A percentile compares a stretch with the other conserved stretches of the same genome.
These are phyloP conservation scores for Zea luxurians DNA, from an alignment of 176 grass and related monocot genomes.

Conservation along the genomic window DNA sequence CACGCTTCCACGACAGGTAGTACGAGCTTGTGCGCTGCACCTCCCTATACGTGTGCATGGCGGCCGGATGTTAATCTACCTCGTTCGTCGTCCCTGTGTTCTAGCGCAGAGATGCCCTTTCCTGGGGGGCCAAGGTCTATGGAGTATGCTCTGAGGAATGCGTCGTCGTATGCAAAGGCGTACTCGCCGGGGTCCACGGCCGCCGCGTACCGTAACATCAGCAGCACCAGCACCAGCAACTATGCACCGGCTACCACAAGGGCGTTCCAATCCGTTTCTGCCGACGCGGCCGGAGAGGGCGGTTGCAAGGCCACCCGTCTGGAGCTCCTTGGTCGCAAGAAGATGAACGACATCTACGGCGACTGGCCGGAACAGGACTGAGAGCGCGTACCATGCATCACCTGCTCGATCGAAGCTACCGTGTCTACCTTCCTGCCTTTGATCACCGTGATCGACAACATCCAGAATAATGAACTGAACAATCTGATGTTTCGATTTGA, in stretches of 20 bases:
- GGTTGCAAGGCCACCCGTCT: slow-evolving; percentile 21
- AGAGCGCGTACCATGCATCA: neutral
- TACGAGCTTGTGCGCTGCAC: neutral
- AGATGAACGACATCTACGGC: slow-evolving; percentile 38
- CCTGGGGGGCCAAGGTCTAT: neutral
- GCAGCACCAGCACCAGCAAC: slow-evolving; percentile 14
- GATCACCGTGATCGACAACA: neutral
- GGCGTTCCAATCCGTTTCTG: slow-evolving; percentile 20
- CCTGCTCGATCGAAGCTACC: neutral
- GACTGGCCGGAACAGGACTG: slow-evolving; percentile 40
- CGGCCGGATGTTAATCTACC: slow-evolving; percentile 32
- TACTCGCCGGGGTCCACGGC: neutral
- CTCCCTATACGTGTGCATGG: slow-evolving; percentile 41
- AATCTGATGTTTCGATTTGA: slow-evolving; percentile 16
- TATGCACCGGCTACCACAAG: neutral
- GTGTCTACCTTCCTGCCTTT: slow-evolving; percentile 1
- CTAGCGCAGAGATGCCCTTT: slow-evolving; percentile 2
- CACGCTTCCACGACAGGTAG: slow-evolving; percentile 18
- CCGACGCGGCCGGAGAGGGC: neutral
- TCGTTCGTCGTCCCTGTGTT: neutral
- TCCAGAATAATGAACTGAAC: too few species aligned
- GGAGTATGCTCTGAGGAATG: slow-evolving; percentile 7
- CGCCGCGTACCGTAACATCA: neutral
- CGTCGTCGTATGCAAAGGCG: neutral
- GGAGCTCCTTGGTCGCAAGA: slow-evolving; percentile 16